Evolutionary conservation across 257 asterid species (phyloP), one percentile per base, ranked within the genome.

Genomic region (Striga asiatica): DNA sequence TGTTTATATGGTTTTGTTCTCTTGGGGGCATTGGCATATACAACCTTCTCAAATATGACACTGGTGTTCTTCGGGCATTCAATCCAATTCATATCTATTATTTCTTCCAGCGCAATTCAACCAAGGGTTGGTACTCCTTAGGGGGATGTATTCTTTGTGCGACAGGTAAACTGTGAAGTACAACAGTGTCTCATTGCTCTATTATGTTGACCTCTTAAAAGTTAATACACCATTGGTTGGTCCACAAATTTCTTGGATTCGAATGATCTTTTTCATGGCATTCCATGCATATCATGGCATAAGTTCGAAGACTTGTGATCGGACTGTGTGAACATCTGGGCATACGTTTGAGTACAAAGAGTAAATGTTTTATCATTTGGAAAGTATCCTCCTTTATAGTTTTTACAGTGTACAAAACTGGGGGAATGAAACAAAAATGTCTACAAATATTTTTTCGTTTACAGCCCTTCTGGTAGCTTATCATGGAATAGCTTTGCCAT

Each of bases 121-220:
- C 77, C 50, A 88, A 83, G 73, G 99, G 94, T 51, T 92, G 99
- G 99, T 79, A 76, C 56, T 76, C 99, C 68, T 83, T 92, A 13
- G 99, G 99, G 62, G 99, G 99, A 50, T 84, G 97, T 71, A 76
- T 92, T 69, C 87, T 92, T 48, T 84, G 99, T 64, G 89, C 82
- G 46, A 92, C 99, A 79, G 99, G 99, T 92, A 82, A 39, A 39
- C 53, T 53, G 47, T 68, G 61, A 71, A 29, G 61, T 27, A 2
- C n/a, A n/a, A n/a, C n/a, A n/a, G n/a, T n/a, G n/a, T n/a, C n/a
- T n/a, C n/a, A n/a, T 54, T 25, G 46, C 42, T 47, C 35, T 42
- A 5, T 25, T 53, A 32, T 38, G 38, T 28, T 35, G 41, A 21
- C 32, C 12, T 38, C 41, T 63, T 62, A 35, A n/a, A n/a, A n/a